Evolutionary conservation across 2,329 filamentous ascomycete species (phyloP), one percentile per base, ranked within the genome.

Genomic region (Aspergillus bombycis): DNA sequence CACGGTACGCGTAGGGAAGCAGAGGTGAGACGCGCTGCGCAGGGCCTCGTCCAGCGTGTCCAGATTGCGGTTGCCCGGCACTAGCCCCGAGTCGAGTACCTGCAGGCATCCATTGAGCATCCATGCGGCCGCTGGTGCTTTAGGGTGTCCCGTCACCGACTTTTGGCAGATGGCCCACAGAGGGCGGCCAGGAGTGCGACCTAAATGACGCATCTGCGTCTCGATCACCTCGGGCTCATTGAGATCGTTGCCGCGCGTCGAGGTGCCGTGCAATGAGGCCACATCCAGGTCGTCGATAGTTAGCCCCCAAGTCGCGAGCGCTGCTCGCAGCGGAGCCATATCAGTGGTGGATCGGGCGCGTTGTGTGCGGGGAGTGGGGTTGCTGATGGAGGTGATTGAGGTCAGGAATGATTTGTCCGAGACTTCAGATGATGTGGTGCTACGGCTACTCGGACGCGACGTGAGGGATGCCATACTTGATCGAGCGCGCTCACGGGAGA

Each of bases 71-170:
- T 36, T 99, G 64, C 95, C 95, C 14, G 95, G 95, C 23, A 99
- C 94, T 57, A 99, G 85, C 75, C 95, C 95, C 58, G 87, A 90
- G 84, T 98, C 96, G 72, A 99, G 88, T 52, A 97, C 93, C 80
- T 99, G 95, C 78, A 99, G 84, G 79, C 92, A 95, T 69, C 95
- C 95, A 84, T 99, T 99, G 87, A 99, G 89, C 95, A 99, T 99
- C 94, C 95, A 99, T 55, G 94, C 95, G 84, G 95, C 95, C 65
- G 95, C 95, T 74, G 95, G 94, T 89, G 95, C 95, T 89, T 99
- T 99, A 74, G 95, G 95, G 79, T 99, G 95, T 80, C 95, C 95
- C 60, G 95, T 99, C 66, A 99, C 89, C 80, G 96, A 98, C 82
- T 99, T 99, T 83, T 99, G 95, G 91, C 98, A 99, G 78, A 99